These are phyloP conservation scores for Wickerhamiella musiphila DNA, from an alignment of 805 yeast genomes.

Conservation along the genomic window DNA sequence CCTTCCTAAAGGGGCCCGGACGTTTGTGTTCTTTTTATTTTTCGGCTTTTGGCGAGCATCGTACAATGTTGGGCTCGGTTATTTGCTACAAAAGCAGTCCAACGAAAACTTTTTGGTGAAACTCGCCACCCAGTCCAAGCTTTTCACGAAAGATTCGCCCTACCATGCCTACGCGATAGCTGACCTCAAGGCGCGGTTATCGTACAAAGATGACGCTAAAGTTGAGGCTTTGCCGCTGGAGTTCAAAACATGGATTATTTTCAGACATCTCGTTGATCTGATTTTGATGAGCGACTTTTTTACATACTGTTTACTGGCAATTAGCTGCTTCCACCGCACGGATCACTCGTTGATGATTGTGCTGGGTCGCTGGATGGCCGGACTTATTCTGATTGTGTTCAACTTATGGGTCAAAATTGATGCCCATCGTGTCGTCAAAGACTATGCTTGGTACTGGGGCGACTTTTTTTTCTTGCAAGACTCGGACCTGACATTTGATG, in stretches of 20 bases:
- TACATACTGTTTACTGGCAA: slow-evolving; percentile 41
- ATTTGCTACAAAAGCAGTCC: slow-evolving; percentile 47
- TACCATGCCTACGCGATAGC: slow-evolving; percentile 28
- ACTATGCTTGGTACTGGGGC: slow-evolving; percentile 93
- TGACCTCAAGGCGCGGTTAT: slow-evolving; percentile 33
- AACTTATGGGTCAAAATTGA: slow-evolving; percentile 74
- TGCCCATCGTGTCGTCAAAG: slow-evolving; percentile 77
- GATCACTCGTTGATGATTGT: slow-evolving; percentile 25
- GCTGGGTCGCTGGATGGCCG: slow-evolving; percentile 37
- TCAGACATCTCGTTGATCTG: slow-evolving; percentile 63
- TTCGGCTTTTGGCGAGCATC: slow-evolving; percentile 60
- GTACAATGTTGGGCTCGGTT: slow-evolving; percentile 71
- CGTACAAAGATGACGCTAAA: slow-evolving; percentile 21
- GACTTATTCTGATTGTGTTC: slow-evolving; percentile 45
- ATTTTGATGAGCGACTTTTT: slow-evolving; percentile 73
- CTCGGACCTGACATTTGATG: slow-evolving; percentile 60
- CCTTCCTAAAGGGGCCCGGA: slow-evolving; percentile 17
- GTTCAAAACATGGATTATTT: slow-evolving; percentile 68
- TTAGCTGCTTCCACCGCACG: slow-evolving; percentile 6
- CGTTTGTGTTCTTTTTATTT: slow-evolving; percentile 31
- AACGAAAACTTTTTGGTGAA: slow-evolving; percentile 35
- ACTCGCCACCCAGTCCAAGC: slow-evolving; percentile 31
- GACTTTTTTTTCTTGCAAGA: slow-evolving; percentile 73
- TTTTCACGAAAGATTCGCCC: slow-evolving; percentile 19
- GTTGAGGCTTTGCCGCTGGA: slow-evolving; percentile 40